Evolutionary conservation across 305 asterid species (phyloP).

Genomic region (Euphrasia arctica): DNA sequence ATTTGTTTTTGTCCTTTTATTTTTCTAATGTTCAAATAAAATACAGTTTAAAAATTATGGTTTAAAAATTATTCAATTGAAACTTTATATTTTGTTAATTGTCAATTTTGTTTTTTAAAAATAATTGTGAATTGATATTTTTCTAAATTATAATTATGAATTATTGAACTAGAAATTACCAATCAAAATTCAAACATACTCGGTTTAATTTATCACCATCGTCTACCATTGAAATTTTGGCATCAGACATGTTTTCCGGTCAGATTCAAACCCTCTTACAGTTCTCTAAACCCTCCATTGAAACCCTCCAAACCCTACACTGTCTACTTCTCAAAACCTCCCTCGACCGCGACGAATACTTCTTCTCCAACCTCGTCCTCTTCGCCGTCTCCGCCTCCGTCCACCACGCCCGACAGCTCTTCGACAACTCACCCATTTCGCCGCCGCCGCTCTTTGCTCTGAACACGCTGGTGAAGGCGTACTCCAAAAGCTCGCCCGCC

Average conservation of each 20-base stretch:
- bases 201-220: not conserved
- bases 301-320: conserved; percentile 51
- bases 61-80: no score
- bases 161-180: no score
- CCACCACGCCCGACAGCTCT: conserved; percentile 38
- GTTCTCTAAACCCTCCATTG: conserved; percentile 31
- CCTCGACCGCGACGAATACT: conserved; percentile 42
- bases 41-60: no score
- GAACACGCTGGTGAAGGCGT: conserved; percentile 54
- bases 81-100: no score
- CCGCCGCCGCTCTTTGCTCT: conserved; percentile 59
- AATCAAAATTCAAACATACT: no score
- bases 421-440: conserved; percentile 34
- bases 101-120: no score
- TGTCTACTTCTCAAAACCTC: conserved; percentile 48
- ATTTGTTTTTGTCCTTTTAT: no score
- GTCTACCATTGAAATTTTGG: not conserved
- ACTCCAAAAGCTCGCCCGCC: conserved; percentile 33
- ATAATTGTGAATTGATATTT: no score
- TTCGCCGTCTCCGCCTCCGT: conserved; percentile 45
- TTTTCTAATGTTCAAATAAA: no score
- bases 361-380: conserved; percentile 45
- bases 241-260: conserved; percentile 44
- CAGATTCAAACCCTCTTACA: conserved; percentile 41
- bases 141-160: no score